A percentile compares a stretch with the other conserved stretches of the same genome.
phyloP scores from a whole-genome alignment of 164 flowering plant genomes.

The Vitis riparia region DNA sequence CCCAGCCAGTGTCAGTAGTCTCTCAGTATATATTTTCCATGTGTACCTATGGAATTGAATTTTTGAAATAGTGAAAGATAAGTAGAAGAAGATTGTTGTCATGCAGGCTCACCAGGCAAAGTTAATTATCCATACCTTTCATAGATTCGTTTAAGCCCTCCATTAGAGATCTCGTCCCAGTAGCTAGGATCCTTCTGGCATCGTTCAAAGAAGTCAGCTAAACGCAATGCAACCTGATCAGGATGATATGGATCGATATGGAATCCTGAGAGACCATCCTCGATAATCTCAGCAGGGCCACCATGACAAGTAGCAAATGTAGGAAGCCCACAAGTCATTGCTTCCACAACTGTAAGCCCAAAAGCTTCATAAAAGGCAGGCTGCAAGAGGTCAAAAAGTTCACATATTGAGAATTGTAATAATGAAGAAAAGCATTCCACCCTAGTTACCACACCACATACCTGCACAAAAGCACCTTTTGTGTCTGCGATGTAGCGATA shows the following conservation, averaged over 20 bases:
- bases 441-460: too few relatives aligned
- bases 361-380: conserved; percentile 36
- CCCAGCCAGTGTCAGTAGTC: conserved; percentile 24
- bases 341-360: conserved; percentile 32
- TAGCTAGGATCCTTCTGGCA: conserved; percentile 21
- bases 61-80: too few relatives aligned
- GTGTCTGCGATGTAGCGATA: conserved; percentile 32
- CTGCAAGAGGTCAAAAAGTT: conserved; percentile 7
- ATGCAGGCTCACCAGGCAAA: too few relatives aligned
- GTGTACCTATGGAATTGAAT: conserved; percentile 16
- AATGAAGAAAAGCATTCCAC: too few relatives aligned
- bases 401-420: too few relatives aligned
- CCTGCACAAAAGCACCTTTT: conserved; percentile 25
- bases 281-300: conserved; percentile 37
- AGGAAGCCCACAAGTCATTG: conserved; percentile 36
- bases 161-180: conserved; percentile 25
- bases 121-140: too few relatives aligned
- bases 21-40: conserved; percentile 33
- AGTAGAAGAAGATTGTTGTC: neutral
- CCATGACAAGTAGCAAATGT: conserved; percentile 33
- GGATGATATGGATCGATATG: conserved; percentile 32
- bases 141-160: conserved; percentile 23
- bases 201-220: conserved; percentile 25
- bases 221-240: conserved; percentile 18
- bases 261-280: conserved; percentile 28